Evolutionary conservation across 2,329 filamentous ascomycete genomes (phyloP).

Genomic region (Huntiella moniliformis): DNA sequence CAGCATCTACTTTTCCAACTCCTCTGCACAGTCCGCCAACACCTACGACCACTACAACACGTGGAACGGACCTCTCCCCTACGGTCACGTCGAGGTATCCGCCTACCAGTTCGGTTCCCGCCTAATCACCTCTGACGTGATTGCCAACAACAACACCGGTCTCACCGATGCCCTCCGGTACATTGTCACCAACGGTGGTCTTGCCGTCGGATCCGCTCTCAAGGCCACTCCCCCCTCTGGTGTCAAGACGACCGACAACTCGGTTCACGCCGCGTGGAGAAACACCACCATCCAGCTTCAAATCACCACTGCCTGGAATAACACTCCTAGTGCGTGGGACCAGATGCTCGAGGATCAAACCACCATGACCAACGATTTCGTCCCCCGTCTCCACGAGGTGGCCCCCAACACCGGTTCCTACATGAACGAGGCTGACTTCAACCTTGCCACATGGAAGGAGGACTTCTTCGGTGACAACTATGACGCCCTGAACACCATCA

Average conservation of each 20-base stretch:
- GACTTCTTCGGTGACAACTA: constrained; percentile 31
- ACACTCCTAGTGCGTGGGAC: constrained; percentile 6
- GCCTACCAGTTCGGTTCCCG: constrained; percentile 20
- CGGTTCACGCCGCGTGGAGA: constrained; percentile 15
- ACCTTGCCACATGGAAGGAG: constrained; percentile 23
- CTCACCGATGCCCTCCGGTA: constrained; percentile 19
- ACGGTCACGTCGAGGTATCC: constrained; percentile 17
- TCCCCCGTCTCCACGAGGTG: constrained; percentile 19
- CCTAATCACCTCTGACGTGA: constrained; percentile 22
- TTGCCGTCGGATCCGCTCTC: constrained; percentile 21
- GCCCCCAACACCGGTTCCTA: constrained; percentile 27
- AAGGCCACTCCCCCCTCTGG: constrained; percentile 16
- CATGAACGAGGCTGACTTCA: constrained; percentile 33
- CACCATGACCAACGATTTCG: constrained; percentile 16
- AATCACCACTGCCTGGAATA: constrained; percentile 6
- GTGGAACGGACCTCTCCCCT: constrained; percentile 16
- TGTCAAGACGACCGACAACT: constrained; percentile 14
- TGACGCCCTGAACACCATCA: constrained; percentile 22
- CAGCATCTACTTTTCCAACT: constrained; percentile 20
- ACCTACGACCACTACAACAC: constrained; percentile 27
- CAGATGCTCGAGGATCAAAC: constrained; percentile 6
- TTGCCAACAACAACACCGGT: constrained; percentile 17
- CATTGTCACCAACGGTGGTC: constrained; percentile 17
- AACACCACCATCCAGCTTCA: constrained; percentile 6
- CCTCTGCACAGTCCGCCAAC: constrained; percentile 25